Evolutionary conservation across 129 eudicot genomes (phyloP).

Genomic region (Artemisia argyi): DNA sequence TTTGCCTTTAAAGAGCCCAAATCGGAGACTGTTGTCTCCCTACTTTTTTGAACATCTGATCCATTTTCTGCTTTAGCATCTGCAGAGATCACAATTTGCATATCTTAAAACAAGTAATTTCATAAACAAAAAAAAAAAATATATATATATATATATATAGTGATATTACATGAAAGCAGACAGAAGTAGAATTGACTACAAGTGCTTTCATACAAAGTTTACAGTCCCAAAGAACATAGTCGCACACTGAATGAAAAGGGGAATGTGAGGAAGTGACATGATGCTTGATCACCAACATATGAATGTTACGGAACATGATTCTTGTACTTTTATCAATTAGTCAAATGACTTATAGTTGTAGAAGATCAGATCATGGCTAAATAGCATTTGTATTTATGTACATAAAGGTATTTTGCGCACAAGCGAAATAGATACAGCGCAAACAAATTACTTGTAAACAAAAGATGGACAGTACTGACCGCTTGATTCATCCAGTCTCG

Average conservation of each 20-base stretch:
- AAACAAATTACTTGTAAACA: conserved; percentile 15
- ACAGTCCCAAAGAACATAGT: conserved; percentile 9
- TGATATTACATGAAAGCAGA: conserved; percentile 12
- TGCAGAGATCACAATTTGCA: conserved; percentile 40
- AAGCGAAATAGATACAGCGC: conserved; percentile 13
- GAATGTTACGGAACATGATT: conserved; percentile 12
- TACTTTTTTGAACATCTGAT: conserved; percentile 43
- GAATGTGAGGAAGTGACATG: conserved; percentile 5
- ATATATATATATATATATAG: no score
- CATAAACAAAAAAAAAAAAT: conserved; percentile 8
- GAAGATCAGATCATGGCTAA: conserved; percentile 9
- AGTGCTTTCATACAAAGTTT: conserved; percentile 10
- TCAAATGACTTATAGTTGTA: neutral
- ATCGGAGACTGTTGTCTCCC: conserved; percentile 59
- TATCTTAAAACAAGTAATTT: conserved; percentile 13
- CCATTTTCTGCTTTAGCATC: conserved; percentile 51
- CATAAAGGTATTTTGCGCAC: conserved; percentile 15
- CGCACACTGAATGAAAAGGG: conserved; percentile 5
- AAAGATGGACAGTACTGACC: conserved; percentile 42
- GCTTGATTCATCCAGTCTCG: conserved; percentile 38
- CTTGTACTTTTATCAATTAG: neutral
- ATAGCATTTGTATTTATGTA: conserved; percentile 7
- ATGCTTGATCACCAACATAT: neutral
- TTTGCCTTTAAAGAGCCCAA: conserved; percentile 89
- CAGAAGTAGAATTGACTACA: neutral